phyloP scores from a whole-genome alignment of 129 eudicot species.

The Escallonia herrerae region DNA sequence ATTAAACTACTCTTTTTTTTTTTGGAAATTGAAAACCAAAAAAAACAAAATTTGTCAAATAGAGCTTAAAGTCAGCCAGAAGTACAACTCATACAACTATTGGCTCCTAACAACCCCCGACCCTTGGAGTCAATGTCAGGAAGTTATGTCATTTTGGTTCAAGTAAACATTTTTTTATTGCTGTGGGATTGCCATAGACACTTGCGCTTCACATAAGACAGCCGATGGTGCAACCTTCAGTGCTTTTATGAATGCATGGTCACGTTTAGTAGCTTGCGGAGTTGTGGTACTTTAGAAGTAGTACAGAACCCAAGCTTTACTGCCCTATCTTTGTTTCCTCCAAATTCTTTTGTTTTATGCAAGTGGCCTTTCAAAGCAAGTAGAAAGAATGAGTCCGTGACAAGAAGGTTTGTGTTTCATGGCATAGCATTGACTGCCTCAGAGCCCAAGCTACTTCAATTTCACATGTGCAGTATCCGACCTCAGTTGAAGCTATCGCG shows the following conservation, averaged over 20 bases:
- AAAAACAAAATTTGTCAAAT: no score
- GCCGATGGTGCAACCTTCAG: constrained; percentile 12
- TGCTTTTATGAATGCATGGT: constrained; percentile 15
- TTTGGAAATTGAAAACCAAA: no score
- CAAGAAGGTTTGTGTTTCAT: constrained; percentile 12
- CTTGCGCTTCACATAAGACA: constrained; percentile 5
- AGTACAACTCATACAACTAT: no score
- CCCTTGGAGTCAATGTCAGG: not conserved
- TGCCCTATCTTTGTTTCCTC: no score
- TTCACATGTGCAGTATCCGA: not conserved
- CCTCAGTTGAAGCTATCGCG: constrained; percentile 9
- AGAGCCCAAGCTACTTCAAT: not conserved
- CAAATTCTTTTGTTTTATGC: no score
- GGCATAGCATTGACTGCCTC: not conserved
- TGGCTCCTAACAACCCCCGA: no score
- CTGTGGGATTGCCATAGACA: constrained; percentile 23
- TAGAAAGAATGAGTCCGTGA: not conserved
- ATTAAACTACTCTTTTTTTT: no score
- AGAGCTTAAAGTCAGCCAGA: no score
- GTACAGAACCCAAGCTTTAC: no score
- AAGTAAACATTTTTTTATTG: constrained; percentile 20
- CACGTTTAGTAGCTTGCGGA: constrained; percentile 5
- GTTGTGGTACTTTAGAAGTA: not conserved
- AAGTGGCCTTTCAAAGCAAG: no score
- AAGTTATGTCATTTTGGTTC: no score